Conservation (phyloP, 2,329 filamentous ascomycete species). For the Penicillium expansum region DNA sequence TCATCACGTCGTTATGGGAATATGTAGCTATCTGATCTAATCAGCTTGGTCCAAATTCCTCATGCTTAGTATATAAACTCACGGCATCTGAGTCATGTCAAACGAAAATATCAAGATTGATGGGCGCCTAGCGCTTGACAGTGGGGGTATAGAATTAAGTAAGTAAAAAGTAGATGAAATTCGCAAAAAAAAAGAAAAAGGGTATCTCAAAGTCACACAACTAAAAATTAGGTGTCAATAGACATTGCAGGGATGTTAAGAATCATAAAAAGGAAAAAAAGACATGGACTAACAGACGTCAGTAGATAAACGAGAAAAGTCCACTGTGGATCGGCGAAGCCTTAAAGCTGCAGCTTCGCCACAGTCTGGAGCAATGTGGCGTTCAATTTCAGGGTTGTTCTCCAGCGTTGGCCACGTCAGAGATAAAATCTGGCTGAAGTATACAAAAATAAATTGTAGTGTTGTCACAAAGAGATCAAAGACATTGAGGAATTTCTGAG, state of each 20-base stretch:
- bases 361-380: conserved; percentile 34
- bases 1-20: conserved; percentile 28
- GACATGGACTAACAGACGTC: conserved; percentile 9
- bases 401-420: conserved; percentile 35
- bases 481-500: background rate
- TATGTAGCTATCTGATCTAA: background rate
- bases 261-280: conserved; percentile 7
- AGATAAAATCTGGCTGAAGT: conserved; percentile 12
- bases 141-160: conserved; percentile 7
- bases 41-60: background rate
- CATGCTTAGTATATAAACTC: background rate
- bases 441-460: conserved; percentile 8
- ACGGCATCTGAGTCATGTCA: conserved; percentile 4
- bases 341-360: conserved; percentile 37
- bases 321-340: conserved; percentile 21
- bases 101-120: conserved; percentile 1
- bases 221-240: conserved; percentile 7
- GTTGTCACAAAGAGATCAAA: background rate
- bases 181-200: background rate
- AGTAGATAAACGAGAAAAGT: conserved; percentile 22
- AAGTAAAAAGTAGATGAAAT: conserved; percentile 1
- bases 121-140: background rate
- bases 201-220: conserved; percentile 13
- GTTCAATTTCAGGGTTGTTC: conserved; percentile 14
- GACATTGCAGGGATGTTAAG: conserved; percentile 11